phyloP scores from a whole-genome alignment of 73 alveolate species.

The Breviolum minutum region DNA sequence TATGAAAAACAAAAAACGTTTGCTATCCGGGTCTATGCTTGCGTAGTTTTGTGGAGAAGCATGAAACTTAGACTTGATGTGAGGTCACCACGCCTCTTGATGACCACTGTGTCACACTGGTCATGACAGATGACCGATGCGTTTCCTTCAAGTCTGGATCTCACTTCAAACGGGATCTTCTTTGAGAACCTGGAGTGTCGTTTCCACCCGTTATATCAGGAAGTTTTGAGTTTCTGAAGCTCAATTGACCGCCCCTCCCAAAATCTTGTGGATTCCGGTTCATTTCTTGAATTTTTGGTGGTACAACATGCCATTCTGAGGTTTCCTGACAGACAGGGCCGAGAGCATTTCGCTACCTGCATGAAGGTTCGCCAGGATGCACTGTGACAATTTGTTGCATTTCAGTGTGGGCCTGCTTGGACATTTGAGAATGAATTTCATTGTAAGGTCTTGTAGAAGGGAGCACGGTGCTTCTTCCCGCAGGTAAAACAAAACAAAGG shows the following conservation, averaged over 20 bases:
- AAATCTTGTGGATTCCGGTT: neutral
- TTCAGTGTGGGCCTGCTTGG: neutral
- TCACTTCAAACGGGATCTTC: neutral
- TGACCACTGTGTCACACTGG: conserved; percentile 85
- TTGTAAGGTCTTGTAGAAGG: too few relatives aligned
- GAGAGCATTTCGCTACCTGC: conserved; percentile 95
- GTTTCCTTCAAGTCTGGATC: conserved; percentile 83
- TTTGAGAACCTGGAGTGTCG: too few relatives aligned
- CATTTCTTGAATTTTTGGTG: neutral
- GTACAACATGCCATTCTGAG: neutral
- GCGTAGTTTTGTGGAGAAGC: neutral
- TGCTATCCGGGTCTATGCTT: too few relatives aligned
- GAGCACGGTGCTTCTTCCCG: too few relatives aligned
- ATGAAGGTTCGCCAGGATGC: conserved; percentile 47
- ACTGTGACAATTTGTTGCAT: neutral
- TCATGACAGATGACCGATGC: conserved; percentile 94
- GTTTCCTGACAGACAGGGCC: conserved; percentile 89
- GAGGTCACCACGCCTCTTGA: conserved; percentile 93
- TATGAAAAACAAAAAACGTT: too few relatives aligned
- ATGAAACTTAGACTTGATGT: neutral
- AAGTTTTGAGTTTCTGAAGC: too few relatives aligned
- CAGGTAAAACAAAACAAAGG: neutral
- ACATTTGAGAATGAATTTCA: neutral
- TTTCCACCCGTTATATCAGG: too few relatives aligned
- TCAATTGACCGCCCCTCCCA: too few relatives aligned